Base-by-base conservation (phyloP, 352 stramenopile genomes). In the Globisporangium nunn region DNA sequence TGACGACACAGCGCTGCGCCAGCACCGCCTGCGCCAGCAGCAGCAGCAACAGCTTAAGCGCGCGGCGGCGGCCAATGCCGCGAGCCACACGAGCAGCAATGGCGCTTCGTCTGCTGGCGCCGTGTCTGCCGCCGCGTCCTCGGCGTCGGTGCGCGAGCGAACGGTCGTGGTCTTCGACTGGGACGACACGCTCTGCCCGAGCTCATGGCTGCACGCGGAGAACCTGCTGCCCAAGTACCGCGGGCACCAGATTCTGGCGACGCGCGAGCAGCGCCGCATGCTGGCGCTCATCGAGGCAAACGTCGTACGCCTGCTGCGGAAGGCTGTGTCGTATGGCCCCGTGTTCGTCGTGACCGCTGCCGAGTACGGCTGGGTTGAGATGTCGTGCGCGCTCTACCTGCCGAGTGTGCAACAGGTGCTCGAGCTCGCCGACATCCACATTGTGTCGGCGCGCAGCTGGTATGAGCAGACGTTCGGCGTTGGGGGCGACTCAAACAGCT, bases 91-190 rank as follows among this genome's bases (percentile, higher is more conserved):
- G 18, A 30, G 8, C 56, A 49, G 35, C 17, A 52, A 43, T 17
- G 50, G n/a, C 7, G 11, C 23, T 0, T 12, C n/a, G 7, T 12
- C 35, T 11, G 8, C 35, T 23, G 33, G 33, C 33, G 33, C 33
- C 37, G 3, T 4, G 31, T 33, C 37, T 1, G 1, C 33, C 15
- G 0, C 1, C 5, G 10, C n/a, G 33, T 23, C 40, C 2, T 23
- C 62, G 6, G 52, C 37, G 23, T 78, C 72, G 17, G 63, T 87
- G n/a, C 72, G 74, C 50, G 82, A 92, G 57, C 80, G 81, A 50
- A 94, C 84, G 12, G 81, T 94, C 30, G 81, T 89, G 3, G 84
- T 94, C 43, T 94, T 94, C 50, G 84, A 94, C 63, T 94, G 84
- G 84, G 84, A 94, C 63, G 84, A 94, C 74, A 94, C 84, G 62